These are phyloP conservation scores for Xylaria sp. DNA, from an alignment of 2,329 filamentous ascomycete species.

Conservation along the genomic window DNA sequence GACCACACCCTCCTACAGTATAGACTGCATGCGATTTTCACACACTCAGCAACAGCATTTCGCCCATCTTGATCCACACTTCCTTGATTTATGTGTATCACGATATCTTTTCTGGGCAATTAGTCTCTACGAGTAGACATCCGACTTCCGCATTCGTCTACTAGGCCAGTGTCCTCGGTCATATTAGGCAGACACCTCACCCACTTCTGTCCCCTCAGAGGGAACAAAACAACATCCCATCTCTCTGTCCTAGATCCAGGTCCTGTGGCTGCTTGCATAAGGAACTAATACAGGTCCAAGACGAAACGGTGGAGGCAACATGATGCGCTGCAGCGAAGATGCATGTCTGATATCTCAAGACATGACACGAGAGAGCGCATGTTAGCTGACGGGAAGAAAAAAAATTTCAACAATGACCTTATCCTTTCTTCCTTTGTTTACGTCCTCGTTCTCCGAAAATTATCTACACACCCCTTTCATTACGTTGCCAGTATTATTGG, in stretches of 20 bases:
- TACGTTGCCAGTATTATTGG: background rate
- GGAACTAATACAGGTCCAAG: constrained; percentile 8
- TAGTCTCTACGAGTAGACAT: constrained; percentile 1
- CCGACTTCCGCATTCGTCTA: constrained; percentile 33
- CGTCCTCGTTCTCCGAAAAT: background rate
- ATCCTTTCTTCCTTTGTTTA: background rate
- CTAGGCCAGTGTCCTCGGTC: constrained; percentile 10
- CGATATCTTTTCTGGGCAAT: constrained; percentile 20
- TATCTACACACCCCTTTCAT: background rate
- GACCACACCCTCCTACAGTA: constrained; percentile 22
- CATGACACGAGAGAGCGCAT: constrained; percentile 15
- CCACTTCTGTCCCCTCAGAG: constrained; percentile 23
- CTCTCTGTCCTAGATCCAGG: constrained; percentile 8
- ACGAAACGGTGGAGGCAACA: constrained; percentile 18
- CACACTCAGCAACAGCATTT: constrained; percentile 14
- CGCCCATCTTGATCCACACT: constrained; percentile 19
- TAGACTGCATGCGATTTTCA: constrained; percentile 15
- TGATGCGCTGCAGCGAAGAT: constrained; percentile 22
- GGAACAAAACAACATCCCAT: background rate
- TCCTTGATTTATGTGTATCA: constrained; percentile 25
- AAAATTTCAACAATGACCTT: background rate
- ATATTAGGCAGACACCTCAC: constrained; percentile 27
- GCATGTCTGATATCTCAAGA: constrained; percentile 12
- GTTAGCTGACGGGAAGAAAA: no score
- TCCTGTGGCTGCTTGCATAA: background rate